A percentile compares a stretch with the other conserved stretches of the same genome.
Evolutionary conservation across 192 early-diverging fungal genomes (phyloP).

Genomic region (Diversispora epigaea): DNA sequence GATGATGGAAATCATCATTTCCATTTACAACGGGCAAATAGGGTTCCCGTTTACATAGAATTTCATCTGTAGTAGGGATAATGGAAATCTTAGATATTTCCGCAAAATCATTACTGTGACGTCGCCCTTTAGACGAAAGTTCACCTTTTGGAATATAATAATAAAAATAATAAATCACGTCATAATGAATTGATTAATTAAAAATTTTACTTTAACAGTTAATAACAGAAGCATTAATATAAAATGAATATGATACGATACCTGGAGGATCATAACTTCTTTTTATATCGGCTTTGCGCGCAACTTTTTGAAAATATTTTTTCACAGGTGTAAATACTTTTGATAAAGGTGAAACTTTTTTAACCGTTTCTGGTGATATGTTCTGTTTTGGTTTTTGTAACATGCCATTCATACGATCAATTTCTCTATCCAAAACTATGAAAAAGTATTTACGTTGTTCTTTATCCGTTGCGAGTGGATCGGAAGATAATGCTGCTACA

Average conservation of each 20-base stretch:
- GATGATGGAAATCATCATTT: constrained; percentile 47
- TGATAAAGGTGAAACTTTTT: background rate
- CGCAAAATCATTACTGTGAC: constrained; percentile 57
- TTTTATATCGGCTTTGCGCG: background rate
- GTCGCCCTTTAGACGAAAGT: constrained; percentile 38
- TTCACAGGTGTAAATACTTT: background rate
- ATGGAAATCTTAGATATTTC: constrained; percentile 49
- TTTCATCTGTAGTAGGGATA: constrained; percentile 57
- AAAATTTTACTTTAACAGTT: too few relatives aligned
- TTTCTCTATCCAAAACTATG: constrained; percentile 13
- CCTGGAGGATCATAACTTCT: constrained; percentile 5
- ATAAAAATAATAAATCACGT: too few relatives aligned
- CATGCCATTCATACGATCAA: background rate
- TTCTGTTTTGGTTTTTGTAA: background rate
- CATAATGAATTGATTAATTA: too few relatives aligned
- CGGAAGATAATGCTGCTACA: background rate
- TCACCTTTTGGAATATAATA: constrained; percentile 26
- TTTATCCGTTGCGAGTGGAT: background rate
- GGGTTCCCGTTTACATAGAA: constrained; percentile 38
- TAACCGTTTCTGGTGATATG: background rate
- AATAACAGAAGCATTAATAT: too few relatives aligned
- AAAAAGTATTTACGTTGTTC: constrained; percentile 4
- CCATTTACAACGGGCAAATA: constrained; percentile 48
- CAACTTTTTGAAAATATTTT: background rate
- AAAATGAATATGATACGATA: background rate